Base-by-base conservation (phyloP, 768 basidiomycete species). In the Trametes punicea region DNA sequence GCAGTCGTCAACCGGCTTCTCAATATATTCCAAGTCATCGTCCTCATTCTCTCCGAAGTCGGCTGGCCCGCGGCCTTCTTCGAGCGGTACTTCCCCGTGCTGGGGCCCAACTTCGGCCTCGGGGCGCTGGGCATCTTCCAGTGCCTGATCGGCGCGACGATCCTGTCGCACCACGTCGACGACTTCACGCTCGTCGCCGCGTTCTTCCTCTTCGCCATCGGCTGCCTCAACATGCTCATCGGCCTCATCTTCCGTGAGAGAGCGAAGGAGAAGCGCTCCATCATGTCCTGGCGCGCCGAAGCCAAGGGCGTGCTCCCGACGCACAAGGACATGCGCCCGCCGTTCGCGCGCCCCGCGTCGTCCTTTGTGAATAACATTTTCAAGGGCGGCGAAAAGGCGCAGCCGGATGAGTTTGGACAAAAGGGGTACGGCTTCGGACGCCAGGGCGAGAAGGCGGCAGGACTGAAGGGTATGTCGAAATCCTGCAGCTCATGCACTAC, bases 191-290 rank as follows among this genome's bases (percentile, higher is more conserved):
- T 95, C 66, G 93, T 92, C 61, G 79, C 91, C 4, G 91, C 88
- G 40, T 95, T 94, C 78, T 86, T 96, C 76, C 81, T 96, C 58
- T 96, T 96, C 75, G 80, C 91, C 48, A 66, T 96, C 55, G 93
- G 93, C n/a, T 93, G 90, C 71, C 71, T 96, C 52, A 93, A 96
- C 75, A 84, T 93, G 62, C 69, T 93, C 54, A 15, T 54, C 52
- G 52, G 52, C 44, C 52, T 54, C 52, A 46, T 68, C 77, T 92
- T 88, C 82, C 84, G 87, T 59, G 81, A 84, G 61, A 69, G 69
- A 1, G 84, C 80, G 59, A 90, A 87, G 70, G 62, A 72, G 61
- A 82, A 80, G 63, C 85, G 89, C 42, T 84, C 83, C 18, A 74
- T 92, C 66, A 80, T 78, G 21, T 74, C 80, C 21, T 90, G 87